Base-by-base conservation (phyloP, 2,329 filamentous ascomycete species). In the Xylaria sp. region DNA sequence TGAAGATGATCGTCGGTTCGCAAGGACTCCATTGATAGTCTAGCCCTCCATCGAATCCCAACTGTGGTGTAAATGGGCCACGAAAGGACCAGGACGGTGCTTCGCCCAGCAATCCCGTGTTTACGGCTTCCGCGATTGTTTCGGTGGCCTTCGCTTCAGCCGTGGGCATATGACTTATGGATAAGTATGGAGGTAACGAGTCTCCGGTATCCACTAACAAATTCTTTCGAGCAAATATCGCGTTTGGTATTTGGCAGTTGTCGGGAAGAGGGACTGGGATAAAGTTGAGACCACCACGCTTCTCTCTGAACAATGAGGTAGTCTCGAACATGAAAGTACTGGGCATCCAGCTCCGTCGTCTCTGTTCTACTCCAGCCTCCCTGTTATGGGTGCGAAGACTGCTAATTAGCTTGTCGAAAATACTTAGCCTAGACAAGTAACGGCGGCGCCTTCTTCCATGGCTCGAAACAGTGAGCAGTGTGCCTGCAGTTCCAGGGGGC, bases 11-110 rank as follows among this genome's bases (percentile, higher is more conserved):
- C 13, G 22, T 50, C 22, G 60, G 44, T 18, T 64, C 60, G 22
- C 59, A 50, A 29, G 48, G 44, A 29, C 56, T 68, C 70, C 72
- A 76, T 43, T 69, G 66, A 51, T 74, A 76, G 50, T 78, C 76
- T 39, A 77, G 66, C 1, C 76, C 74, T 17, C 76, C 72, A 54
- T 78, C 76, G 42, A 76, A 76, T 46, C 75, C 75, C 19, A 78
- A 68, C 48, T 77, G 72, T 11, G 76, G 74, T 1, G 75, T 78
- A 21, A 78, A 76, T 0, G 76, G 76, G 2, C 74, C 75, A 2
- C 69, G 69, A 52, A 76, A 76, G 34, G 63, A 66, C 68, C 68
- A 70, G 2, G 66, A 48, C 7, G 59, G 54, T 44, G 57, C 21
- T 53, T 54, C 52, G 38, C 62, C 63, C 19, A 72, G 26, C 7